Evolutionary conservation across 2,329 filamentous ascomycete species (phyloP).

Genomic region (Arthrobotrys megalospora): DNA sequence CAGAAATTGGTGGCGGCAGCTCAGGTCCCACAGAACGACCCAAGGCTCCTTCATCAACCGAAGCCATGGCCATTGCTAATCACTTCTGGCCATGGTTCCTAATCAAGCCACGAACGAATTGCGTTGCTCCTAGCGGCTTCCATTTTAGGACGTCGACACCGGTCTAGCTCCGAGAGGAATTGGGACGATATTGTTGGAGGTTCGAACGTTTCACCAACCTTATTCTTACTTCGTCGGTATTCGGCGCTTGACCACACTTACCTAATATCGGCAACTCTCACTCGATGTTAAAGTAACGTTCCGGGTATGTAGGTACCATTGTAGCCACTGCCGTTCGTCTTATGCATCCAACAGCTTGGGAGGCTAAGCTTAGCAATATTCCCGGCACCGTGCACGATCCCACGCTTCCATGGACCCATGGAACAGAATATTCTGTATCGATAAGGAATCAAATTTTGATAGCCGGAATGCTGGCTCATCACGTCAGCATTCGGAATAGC

Average conservation of each 20-base stretch:
- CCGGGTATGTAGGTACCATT: conserved; percentile 1
- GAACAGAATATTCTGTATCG: conserved; percentile 24
- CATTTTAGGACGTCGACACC: conserved; percentile 36
- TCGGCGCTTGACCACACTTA: conserved; percentile 16
- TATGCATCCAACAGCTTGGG: neutral
- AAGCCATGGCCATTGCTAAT: conserved; percentile 22
- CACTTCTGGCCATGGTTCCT: conserved; percentile 26
- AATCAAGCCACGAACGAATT: conserved; percentile 26
- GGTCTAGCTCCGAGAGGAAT: conserved; percentile 8
- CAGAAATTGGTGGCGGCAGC: conserved; percentile 60
- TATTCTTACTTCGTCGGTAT: conserved; percentile 41
- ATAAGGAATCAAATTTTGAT: conserved; percentile 3
- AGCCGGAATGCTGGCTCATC: conserved; percentile 6
- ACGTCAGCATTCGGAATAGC: conserved; percentile 16
- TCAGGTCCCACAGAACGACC: conserved; percentile 44
- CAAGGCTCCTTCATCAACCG: conserved; percentile 53
- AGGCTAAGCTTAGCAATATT: neutral
- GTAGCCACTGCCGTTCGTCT: neutral
- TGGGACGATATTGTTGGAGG: conserved; percentile 34
- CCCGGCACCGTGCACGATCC: conserved; percentile 5
- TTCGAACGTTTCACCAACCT: conserved; percentile 42
- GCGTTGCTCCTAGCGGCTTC: conserved; percentile 40
- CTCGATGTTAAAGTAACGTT: neutral
- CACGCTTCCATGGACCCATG: conserved; percentile 29
- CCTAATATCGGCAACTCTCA: conserved; percentile 9